Base-by-base conservation (phyloP, 371 early-diverging fungal genomes). In the Mucor lusitanicus region DNA sequence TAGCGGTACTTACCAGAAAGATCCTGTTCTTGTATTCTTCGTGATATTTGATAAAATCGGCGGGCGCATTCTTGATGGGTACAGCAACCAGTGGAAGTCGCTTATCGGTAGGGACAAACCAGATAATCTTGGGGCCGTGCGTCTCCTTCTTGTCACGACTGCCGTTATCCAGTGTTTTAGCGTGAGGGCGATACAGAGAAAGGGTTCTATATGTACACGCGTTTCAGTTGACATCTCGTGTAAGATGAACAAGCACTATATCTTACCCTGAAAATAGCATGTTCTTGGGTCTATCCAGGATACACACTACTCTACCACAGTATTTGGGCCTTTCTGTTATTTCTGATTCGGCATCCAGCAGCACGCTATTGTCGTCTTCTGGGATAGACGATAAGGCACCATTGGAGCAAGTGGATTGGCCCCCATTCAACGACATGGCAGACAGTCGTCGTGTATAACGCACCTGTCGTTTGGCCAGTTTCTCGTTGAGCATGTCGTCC, bases 71-170 rank as follows among this genome's bases (percentile, higher is more conserved):
- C 39, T 76, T 74, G 23, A 74, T 69, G 0, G 87, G 84, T 7
- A 92, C 79, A 0, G 82, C 76, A 33, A 92, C 80, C 6, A 85
- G 71, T 1, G 92, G 92, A n/a, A 87, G 64, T 0, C 89, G 85
- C 30, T 80, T 78, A 67, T 91, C 90, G 17, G 79, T 75, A 21
- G 92, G 91, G 67, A 78, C 77, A 72, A 92, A 87, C 91, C 91
- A 92, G 39, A 77, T 73, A 8, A 81, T 73, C 25, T 73, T 74
- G 23, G 78, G 77, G 13, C 60, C 8, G 32, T 67, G 63, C 11
- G 23, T 13, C 7, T 71, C 73, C 25, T 65, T 72, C 46, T 76
- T 74, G 15, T 72, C 72, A n/a, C 58, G 61, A n/a, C 53, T 66
- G 2, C 61, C 63, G 55, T 70, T 61, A 30, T 76, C 63, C 50